Percentiles rank a stretch among this genome's conserved stretches.
These are phyloP conservation scores for Boletales sp. DNA, from an alignment of 768 basidiomycete genomes.

Conservation along the genomic window DNA sequence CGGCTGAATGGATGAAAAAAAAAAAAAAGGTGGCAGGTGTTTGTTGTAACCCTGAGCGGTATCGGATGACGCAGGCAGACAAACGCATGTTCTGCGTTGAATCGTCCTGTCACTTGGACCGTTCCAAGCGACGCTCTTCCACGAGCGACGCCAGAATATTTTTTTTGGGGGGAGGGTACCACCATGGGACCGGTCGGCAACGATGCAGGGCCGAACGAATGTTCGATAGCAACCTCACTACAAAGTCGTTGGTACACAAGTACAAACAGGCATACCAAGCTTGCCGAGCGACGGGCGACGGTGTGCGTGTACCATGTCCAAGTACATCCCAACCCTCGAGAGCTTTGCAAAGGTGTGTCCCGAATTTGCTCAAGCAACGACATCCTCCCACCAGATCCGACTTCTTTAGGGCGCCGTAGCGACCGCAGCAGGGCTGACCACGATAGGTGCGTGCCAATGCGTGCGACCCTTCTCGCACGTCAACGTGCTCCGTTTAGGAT, in stretches of 20 bases:
- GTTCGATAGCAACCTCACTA: too few species aligned
- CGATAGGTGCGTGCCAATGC: slow-evolving; percentile 41
- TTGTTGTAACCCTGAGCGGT: too few species aligned
- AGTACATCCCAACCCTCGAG: slow-evolving; percentile 41
- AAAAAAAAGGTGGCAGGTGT: background rate
- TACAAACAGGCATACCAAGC: slow-evolving; percentile 7
- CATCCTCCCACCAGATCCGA: too few species aligned
- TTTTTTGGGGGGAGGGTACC: too few species aligned
- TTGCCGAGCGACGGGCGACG: background rate
- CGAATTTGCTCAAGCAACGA: too few species aligned
- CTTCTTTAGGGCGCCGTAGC: slow-evolving; percentile 47
- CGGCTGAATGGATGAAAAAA: background rate
- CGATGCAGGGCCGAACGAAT: too few species aligned
- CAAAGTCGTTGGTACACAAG: slow-evolving; percentile 15
- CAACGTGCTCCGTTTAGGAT: slow-evolving; percentile 38
- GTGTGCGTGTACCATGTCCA: slow-evolving; percentile 29
- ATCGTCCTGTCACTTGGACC: too few species aligned
- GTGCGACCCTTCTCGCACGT: background rate
- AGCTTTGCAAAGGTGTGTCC: slow-evolving; percentile 36
- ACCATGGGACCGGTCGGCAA: too few species aligned
- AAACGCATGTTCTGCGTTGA: too few species aligned
- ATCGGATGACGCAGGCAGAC: too few species aligned
- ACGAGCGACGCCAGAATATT: too few species aligned
- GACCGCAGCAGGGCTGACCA: slow-evolving; percentile 55
- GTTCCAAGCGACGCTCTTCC: background rate